Evolutionary conservation across 257 asterid species (phyloP).

Genomic region (Schizonepeta tenuifolia): DNA sequence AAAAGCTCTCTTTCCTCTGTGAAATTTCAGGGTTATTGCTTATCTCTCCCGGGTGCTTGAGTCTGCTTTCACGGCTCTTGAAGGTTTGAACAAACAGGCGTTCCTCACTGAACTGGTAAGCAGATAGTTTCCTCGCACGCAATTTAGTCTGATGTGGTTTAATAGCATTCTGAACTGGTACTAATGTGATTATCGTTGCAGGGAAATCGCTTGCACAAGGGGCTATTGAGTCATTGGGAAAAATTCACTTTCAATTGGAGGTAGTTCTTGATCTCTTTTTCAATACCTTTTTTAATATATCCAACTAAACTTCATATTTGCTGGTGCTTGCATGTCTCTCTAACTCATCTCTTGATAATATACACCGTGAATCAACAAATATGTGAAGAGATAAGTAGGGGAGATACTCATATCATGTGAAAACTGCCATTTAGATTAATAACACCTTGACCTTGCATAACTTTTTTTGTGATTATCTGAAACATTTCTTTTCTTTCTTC

Average conservation of each 20-base stretch:
- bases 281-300: not conserved
- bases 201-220: conserved; percentile 95
- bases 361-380: not conserved
- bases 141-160: not conserved
- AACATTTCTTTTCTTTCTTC: not conserved
- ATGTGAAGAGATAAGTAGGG: not conserved
- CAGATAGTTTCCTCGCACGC: conserved; percentile 1
- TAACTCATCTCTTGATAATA: not conserved
- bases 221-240: conserved; percentile 89
- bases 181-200: conserved; percentile 35
- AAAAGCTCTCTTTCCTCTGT: conserved; percentile 28
- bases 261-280: conserved; percentile 42
- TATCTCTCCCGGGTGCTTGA: conserved; percentile 95
- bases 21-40: conserved; percentile 73
- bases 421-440: not conserved
- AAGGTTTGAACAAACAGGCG: conserved; percentile 96
- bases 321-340: not conserved
- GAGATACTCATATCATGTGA: not conserved
- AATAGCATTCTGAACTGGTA: conserved; percentile 13
- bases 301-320: not conserved
- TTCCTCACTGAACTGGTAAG: conserved; percentile 90
- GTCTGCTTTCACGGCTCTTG: conserved; percentile 92
- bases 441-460: not conserved
- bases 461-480: not conserved
- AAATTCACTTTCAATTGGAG: conserved; percentile 94